These are phyloP conservation scores for Lachnellula willkommii DNA, from an alignment of 2,329 filamentous ascomycete genomes.

Conservation along the genomic window DNA sequence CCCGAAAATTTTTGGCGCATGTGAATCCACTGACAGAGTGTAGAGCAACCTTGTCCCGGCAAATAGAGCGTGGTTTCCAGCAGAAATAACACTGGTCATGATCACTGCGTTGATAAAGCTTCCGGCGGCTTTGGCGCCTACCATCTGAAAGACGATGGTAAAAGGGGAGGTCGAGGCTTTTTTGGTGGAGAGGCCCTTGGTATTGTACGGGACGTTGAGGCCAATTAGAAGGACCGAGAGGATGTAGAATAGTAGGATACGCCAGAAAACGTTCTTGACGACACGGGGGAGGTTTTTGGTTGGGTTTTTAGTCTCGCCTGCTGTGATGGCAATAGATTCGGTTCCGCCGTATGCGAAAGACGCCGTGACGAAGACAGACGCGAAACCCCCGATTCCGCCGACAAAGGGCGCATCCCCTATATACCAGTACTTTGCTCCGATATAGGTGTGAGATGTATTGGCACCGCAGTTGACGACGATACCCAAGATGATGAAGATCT, in stretches of 20 bases:
- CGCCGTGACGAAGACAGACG: slow-evolving; percentile 58
- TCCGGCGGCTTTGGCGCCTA: slow-evolving; percentile 49
- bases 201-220: slow-evolving; percentile 54
- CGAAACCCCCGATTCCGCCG: slow-evolving; percentile 59
- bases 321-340: slow-evolving; percentile 61
- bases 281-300: slow-evolving; percentile 56
- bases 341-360: slow-evolving; percentile 58
- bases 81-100: slow-evolving; percentile 52
- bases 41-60: slow-evolving; percentile 53
- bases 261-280: slow-evolving; percentile 62
- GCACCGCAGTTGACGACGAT: slow-evolving; percentile 56
- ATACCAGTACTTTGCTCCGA: slow-evolving; percentile 54
- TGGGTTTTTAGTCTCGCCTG: slow-evolving; percentile 60
- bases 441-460: slow-evolving; percentile 48
- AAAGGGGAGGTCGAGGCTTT: slow-evolving; percentile 46
- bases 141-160: slow-evolving; percentile 57
- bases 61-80: slow-evolving; percentile 55
- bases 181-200: slow-evolving; percentile 39
- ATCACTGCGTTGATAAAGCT: slow-evolving; percentile 59
- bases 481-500: slow-evolving; percentile 59
- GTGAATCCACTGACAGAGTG: slow-evolving; percentile 46
- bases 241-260: slow-evolving; percentile 43
- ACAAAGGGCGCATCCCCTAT: slow-evolving; percentile 59
- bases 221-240: slow-evolving; percentile 50
- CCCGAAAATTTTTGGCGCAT: slow-evolving; percentile 53